Evolutionary conservation across 169 alveolate species (phyloP), one percentile per base, ranked within the genome.

Genomic region (Toxoplasma gondii): DNA sequence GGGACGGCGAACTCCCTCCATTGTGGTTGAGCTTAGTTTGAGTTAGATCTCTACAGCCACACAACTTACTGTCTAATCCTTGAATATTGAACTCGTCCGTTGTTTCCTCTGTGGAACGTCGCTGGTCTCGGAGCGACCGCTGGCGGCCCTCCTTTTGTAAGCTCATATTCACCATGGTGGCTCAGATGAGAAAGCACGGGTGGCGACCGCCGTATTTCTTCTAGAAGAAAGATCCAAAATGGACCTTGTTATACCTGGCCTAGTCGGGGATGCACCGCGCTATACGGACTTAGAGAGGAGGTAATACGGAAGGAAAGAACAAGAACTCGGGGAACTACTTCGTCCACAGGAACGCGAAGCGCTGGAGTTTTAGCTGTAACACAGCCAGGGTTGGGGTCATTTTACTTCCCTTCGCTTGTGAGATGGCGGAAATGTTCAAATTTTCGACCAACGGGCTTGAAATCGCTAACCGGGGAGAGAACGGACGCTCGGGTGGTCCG

Each of bases 111-210:
- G 54, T 49, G 22, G 83, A 17, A 27, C 94, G 69, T 43, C 84
- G 90, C 83, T 91, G 94, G 64, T 91, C 94, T n/a, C 84, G 53
- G 31, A 91, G 69, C 34, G 94, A 91, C 45, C 94, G 45, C 69
- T 91, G 94, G 22, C 94, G 83, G 38, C 94, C 94, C 67, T 91
- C 94, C 91, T 91, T 91, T 64, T 91, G 80, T 29, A 91, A 43
- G 53, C 90, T 74, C 41, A 80, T 81, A 67, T 84, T 80, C 90
- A 84, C 94, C 94, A 91, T 91, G 69, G 34, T 82, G 90, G 36
- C 53, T 31, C 16, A 0, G 39, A 17, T 64, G 29, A 41, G 24
- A 31, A 82, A 31, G 64, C 5, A 41, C 69, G 39, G 12, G 90
- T 19, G 90, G 54, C 90, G 29, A 43, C 38, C 17, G 90, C 67